Evolutionary conservation across 495 filamentous ascomycete species (phyloP).

Genomic region (Penicillium coffeae): DNA sequence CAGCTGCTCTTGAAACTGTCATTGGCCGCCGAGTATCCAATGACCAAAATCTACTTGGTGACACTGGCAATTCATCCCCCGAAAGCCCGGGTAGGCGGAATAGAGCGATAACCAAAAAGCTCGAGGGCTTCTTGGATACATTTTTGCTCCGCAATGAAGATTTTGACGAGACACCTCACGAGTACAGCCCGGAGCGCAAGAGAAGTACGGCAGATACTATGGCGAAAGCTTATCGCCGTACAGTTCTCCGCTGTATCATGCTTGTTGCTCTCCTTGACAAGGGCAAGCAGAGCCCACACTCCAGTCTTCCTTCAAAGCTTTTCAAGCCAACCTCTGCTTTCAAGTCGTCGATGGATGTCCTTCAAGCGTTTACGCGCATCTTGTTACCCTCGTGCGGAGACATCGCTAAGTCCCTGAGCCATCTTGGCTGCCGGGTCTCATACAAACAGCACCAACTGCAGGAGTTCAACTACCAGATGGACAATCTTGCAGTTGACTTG

Average conservation of each 20-base stretch:
- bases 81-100: neutral
- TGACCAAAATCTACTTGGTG: slow-evolving; percentile 2
- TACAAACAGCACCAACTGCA: slow-evolving; percentile 54
- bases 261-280: slow-evolving; percentile 59
- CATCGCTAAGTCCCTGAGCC: slow-evolving; percentile 48
- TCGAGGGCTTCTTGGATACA: slow-evolving; percentile 52
- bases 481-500: slow-evolving; percentile 61
- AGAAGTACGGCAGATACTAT: slow-evolving; percentile 34
- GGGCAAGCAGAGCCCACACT: slow-evolving; percentile 21
- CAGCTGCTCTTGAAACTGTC: slow-evolving; percentile 56
- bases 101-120: slow-evolving; percentile 35
- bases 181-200: too few species aligned
- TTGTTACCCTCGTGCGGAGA: slow-evolving; percentile 60
- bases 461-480: slow-evolving; percentile 56
- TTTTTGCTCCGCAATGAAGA: slow-evolving; percentile 62
- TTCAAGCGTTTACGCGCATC: slow-evolving; percentile 49
- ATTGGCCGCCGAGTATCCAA: slow-evolving; percentile 51
- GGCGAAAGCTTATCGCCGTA: slow-evolving; percentile 51
- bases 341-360: slow-evolving; percentile 54
- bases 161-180: slow-evolving; percentile 16
- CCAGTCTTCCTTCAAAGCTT: slow-evolving; percentile 35
- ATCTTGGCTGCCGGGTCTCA: slow-evolving; percentile 53
- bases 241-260: slow-evolving; percentile 57
- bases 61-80: neutral
- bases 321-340: slow-evolving; percentile 46